Percentiles rank a stretch among this genome's conserved stretches.
phyloP scores from a whole-genome alignment of 495 filamentous ascomycete genomes.

The Talaromyces proteolyticus region DNA sequence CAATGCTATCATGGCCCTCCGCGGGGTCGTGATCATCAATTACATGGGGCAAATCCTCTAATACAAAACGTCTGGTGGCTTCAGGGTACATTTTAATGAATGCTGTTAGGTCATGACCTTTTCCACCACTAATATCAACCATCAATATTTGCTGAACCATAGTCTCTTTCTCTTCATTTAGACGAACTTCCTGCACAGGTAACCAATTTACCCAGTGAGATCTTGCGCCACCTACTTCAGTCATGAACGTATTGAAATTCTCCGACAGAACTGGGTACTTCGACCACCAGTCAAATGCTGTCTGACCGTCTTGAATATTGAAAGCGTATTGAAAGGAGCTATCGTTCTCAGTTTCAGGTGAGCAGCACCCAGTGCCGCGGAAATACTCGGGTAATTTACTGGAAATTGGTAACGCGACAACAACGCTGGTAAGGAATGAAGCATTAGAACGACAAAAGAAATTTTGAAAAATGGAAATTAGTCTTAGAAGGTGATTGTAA shows the following conservation, averaged over 20 bases:
- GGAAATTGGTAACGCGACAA: neutral
- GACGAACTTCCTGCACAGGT: slow-evolving; percentile 17
- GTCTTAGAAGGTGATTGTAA: no score
- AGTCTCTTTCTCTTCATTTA: slow-evolving; percentile 8
- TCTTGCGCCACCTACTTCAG: slow-evolving; percentile 12
- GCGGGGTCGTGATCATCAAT: slow-evolving; percentile 11
- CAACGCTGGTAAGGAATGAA: neutral
- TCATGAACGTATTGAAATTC: slow-evolving; percentile 20
- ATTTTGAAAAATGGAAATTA: no score
- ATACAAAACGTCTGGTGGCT: slow-evolving; percentile 9
- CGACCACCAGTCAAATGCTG: slow-evolving; percentile 2
- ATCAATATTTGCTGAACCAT: slow-evolving; percentile 25
- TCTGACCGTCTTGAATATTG: slow-evolving; percentile 13
- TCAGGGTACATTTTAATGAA: slow-evolving; percentile 24
- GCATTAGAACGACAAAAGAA: no score
- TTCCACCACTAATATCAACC: slow-evolving; percentile 45
- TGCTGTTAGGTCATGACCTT: slow-evolving; percentile 37
- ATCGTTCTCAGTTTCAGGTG: slow-evolving; percentile 16
- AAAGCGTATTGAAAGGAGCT: slow-evolving; percentile 31
- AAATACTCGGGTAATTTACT: slow-evolving; percentile 15
- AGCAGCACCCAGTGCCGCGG: slow-evolving; percentile 10
- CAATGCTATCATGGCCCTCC: slow-evolving; percentile 12
- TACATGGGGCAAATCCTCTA: slow-evolving; percentile 17
- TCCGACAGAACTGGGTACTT: slow-evolving; percentile 6
- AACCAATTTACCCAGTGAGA: slow-evolving; percentile 21